Conservation (phyloP, 345 rosid genomes). For the Euphorbia lathyris region DNA sequence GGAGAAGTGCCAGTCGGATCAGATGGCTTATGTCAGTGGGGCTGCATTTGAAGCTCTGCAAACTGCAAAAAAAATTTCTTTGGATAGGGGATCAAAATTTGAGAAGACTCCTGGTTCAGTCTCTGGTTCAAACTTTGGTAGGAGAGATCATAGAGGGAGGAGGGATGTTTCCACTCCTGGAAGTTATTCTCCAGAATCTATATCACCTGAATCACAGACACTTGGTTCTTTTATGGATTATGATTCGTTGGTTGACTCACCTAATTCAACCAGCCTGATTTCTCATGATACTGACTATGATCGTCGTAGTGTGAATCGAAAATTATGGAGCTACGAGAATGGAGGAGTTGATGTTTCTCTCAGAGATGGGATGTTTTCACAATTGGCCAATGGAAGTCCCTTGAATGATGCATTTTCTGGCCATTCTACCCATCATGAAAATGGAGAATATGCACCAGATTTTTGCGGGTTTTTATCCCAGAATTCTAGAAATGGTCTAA, state of each 20-base stretch:
- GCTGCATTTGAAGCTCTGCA: conserved; percentile 90
- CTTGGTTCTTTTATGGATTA: conserved; percentile 52
- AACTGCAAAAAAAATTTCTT: conserved; percentile 62
- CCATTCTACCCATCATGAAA: conserved; percentile 29
- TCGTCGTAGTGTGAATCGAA: conserved; percentile 59
- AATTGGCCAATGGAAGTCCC: conserved; percentile 37
- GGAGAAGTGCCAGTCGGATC: conserved; percentile 83
- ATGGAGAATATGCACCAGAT: conserved; percentile 35
- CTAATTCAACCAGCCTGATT: conserved; percentile 45
- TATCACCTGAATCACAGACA: conserved; percentile 82
- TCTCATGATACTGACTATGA: conserved; percentile 42
- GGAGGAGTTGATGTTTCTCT: conserved; percentile 67
- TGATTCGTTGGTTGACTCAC: conserved; percentile 56
- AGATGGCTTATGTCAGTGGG: conserved; percentile 82
- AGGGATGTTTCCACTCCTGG: conserved; percentile 25
- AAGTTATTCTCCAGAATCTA: conserved; percentile 45
- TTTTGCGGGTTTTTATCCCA: conserved; percentile 46
- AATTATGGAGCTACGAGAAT: conserved; percentile 51
- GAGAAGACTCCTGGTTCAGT: conserved; percentile 59
- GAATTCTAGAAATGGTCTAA: conserved; percentile 40
- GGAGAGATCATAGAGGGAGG: conserved; percentile 33
- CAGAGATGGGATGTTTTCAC: conserved; percentile 70
- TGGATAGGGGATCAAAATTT: conserved; percentile 50
- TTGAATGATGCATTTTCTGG: conserved; percentile 35
- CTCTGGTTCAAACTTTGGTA: conserved; percentile 60